A percentile compares a stretch with the other conserved stretches of the same genome.
These are phyloP conservation scores for Sinapis alba DNA, from an alignment of 441 rosid genomes.

Conservation along the genomic window DNA sequence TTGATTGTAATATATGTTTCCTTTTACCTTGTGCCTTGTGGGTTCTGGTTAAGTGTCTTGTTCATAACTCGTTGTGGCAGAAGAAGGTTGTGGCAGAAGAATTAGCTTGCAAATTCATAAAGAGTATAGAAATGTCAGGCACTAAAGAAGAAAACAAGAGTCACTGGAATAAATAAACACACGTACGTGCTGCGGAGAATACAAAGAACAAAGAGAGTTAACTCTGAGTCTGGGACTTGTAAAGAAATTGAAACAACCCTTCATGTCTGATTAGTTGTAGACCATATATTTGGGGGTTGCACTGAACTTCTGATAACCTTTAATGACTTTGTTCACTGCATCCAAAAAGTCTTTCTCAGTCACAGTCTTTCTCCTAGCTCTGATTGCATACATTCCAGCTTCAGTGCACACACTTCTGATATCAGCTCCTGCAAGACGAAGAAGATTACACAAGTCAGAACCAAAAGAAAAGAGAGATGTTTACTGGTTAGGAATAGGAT, in stretches of 20 bases:
- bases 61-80: neutral
- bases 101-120: neutral
- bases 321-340: slow-evolving; percentile 95
- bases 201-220: neutral
- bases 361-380: slow-evolving; percentile 93
- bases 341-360: slow-evolving; percentile 97
- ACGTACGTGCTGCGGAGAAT: neutral
- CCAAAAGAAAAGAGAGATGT: neutral
- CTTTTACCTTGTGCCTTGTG: too few relatives aligned
- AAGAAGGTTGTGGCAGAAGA: neutral
- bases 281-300: slow-evolving; percentile 98
- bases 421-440: slow-evolving; percentile 74
- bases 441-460: neutral
- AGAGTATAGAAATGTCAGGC: neutral
- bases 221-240: neutral
- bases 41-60: neutral
- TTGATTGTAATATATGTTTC: slow-evolving; percentile 5
- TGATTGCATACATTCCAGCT: slow-evolving; percentile 97
- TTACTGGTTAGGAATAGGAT: neutral
- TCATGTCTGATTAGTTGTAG: slow-evolving; percentile 38
- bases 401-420: slow-evolving; percentile 99
- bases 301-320: slow-evolving; percentile 95
- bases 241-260: neutral
- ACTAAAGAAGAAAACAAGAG: neutral
- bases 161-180: neutral